Evolutionary conservation across 805 yeast species (phyloP).

Genomic region (Ogataea trehaloabstinens): DNA sequence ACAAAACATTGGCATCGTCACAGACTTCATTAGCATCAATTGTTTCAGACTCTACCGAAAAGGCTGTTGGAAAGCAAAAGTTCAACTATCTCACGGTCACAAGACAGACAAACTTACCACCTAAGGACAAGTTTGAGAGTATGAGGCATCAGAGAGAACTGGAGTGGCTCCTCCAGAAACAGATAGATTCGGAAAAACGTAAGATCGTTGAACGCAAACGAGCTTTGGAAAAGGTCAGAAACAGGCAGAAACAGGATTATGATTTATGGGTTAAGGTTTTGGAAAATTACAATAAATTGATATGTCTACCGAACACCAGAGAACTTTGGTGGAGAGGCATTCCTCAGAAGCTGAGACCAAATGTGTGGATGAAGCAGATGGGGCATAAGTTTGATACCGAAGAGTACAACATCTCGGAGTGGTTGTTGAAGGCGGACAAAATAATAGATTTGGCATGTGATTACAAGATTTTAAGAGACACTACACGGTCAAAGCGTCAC

Average conservation of each 20-base stretch:
- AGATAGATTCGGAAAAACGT: conserved; percentile 39
- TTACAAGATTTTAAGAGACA: conserved; percentile 22
- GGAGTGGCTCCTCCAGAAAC: conserved; percentile 41
- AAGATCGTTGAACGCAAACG: conserved; percentile 31
- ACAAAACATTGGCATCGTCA: conserved; percentile 8
- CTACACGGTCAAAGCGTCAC: conserved; percentile 9
- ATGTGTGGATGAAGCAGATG: conserved; percentile 51
- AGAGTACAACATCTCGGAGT: conserved; percentile 1
- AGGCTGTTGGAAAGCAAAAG: conserved; percentile 18
- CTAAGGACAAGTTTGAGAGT: conserved; percentile 54
- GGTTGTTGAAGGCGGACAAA: conserved; percentile 18
- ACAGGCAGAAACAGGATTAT: conserved; percentile 37
- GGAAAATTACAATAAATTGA: conserved; percentile 33
- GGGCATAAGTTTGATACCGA: conserved; percentile 31
- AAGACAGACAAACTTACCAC: conserved; percentile 66
- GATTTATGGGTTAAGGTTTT: conserved; percentile 42
- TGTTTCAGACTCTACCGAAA: conserved; percentile 1
- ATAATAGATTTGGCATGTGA: conserved; percentile 30
- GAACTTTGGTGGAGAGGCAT: conserved; percentile 64
- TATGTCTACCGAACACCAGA: conserved; percentile 40
- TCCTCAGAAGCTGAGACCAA: conserved; percentile 41
- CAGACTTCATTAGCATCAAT: conserved; percentile 1
- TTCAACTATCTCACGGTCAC: conserved; percentile 42
- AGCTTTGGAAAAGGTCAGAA: conserved; percentile 32
- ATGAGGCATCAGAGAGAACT: conserved; percentile 53